Evolutionary conservation across 306 rosid species (phyloP).

Genomic region (Mimosa pudica): DNA sequence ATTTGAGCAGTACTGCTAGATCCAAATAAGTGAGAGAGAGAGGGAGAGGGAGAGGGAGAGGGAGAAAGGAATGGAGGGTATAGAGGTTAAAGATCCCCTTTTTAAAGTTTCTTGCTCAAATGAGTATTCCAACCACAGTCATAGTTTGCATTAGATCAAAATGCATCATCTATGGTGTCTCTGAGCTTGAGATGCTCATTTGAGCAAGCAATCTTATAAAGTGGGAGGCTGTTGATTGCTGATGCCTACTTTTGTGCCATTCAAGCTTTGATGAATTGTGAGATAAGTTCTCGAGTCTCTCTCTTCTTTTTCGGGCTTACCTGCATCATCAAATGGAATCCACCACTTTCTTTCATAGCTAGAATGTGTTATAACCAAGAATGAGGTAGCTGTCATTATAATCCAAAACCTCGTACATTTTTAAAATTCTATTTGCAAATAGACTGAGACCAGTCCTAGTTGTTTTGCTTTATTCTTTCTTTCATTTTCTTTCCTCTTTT

Average conservation of each 20-base stretch:
- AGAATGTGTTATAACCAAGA: not conserved
- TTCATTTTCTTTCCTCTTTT: not conserved
- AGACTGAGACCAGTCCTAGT: not conserved
- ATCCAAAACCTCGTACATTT: not conserved
- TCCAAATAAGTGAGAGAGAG: not conserved
- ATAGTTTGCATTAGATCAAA: slow-evolving; percentile 6
- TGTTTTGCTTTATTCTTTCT: not conserved
- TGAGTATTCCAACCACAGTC: slow-evolving; percentile 79
- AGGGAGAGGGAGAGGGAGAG: not conserved
- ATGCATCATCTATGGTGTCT: not conserved
- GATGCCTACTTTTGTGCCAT: not conserved
- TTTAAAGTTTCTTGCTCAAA: slow-evolving; percentile 94
- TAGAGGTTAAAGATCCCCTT: slow-evolving; percentile 28
- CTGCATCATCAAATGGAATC: slow-evolving; percentile 3
- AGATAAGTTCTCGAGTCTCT: not conserved
- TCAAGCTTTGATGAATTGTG: not conserved
- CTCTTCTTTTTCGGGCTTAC: not conserved
- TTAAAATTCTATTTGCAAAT: not conserved
- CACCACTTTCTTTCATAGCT: not conserved
- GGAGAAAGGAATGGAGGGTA: too few relatives aligned
- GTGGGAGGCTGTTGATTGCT: slow-evolving; percentile 26
- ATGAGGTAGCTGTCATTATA: not conserved
- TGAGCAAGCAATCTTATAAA: slow-evolving; percentile 63
- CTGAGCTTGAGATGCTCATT: slow-evolving; percentile 69
- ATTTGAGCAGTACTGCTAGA: not conserved